Conservation (phyloP, 2,329 filamentous ascomycete genomes). For the Pyrenophora graminea region DNA sequence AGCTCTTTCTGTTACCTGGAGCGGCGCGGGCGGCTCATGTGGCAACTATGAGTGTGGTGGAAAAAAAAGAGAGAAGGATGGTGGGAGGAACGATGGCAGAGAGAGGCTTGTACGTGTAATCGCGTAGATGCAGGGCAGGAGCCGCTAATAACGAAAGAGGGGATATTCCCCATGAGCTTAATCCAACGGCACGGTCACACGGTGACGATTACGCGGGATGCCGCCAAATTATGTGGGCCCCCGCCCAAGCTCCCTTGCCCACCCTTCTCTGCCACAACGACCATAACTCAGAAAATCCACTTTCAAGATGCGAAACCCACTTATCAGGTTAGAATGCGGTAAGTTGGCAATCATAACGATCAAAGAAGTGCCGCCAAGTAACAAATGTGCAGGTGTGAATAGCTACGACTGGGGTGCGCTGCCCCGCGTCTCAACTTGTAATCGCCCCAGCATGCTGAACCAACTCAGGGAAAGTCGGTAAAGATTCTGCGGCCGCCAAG, state of each 20-base stretch:
- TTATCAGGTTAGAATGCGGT: constrained; percentile 83
- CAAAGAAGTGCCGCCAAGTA: constrained; percentile 14
- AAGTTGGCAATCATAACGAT: constrained; percentile 21
- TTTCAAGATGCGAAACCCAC: constrained; percentile 61
- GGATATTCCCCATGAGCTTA: constrained; percentile 26
- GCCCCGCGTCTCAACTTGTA: constrained; percentile 28
- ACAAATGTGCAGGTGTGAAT: constrained; percentile 74
- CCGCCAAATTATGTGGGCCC: constrained; percentile 17
- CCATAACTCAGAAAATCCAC: background rate
- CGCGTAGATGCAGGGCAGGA: constrained; percentile 18
- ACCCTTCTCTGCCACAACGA: constrained; percentile 14
- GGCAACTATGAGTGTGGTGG: constrained; percentile 11
- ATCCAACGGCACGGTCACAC: constrained; percentile 17
- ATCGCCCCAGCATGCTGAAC: constrained; percentile 33
- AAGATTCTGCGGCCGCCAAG: constrained; percentile 82
- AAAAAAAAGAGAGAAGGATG: background rate
- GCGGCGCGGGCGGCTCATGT: constrained; percentile 11
- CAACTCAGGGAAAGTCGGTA: constrained; percentile 76
- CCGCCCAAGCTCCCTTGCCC: constrained; percentile 20
- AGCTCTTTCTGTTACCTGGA: constrained; percentile 14
- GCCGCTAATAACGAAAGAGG: constrained; percentile 28
- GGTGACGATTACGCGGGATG: constrained; percentile 23
- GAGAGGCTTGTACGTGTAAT: constrained; percentile 6
- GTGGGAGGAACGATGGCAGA: constrained; percentile 9
- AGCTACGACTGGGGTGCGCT: constrained; percentile 91